phyloP scores from a whole-genome alignment of 2,329 filamentous ascomycete genomes.

The Diaporthe ampelina region DNA sequence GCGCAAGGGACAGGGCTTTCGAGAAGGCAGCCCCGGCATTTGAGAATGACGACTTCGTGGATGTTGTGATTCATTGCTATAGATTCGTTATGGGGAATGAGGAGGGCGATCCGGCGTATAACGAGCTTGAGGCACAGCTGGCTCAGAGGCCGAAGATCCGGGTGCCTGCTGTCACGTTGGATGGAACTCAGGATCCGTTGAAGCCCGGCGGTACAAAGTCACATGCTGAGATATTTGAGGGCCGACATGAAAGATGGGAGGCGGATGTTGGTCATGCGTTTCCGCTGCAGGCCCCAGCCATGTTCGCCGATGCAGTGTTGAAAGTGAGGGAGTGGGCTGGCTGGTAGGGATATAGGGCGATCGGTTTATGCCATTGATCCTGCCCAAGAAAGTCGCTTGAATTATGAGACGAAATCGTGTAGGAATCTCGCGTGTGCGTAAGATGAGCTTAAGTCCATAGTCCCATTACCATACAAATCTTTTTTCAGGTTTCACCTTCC shows the following conservation, averaged over 20 bases:
- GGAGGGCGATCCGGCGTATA: not conserved
- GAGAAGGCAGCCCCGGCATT: not conserved
- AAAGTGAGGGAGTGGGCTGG: conserved; percentile 3
- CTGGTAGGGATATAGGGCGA: too few relatives aligned
- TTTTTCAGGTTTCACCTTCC: too few relatives aligned
- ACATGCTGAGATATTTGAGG: conserved; percentile 6
- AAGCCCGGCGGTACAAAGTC: not conserved
- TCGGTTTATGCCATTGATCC: too few relatives aligned
- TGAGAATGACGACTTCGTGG: not conserved
- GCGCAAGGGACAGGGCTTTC: not conserved
- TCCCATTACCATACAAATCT: too few relatives aligned
- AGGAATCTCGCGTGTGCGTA: too few relatives aligned
- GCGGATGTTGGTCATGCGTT: not conserved
- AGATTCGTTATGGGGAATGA: not conserved
- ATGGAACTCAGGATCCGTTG: not conserved
- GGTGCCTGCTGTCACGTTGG: not conserved
- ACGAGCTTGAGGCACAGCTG: not conserved
- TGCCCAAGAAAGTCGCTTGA: too few relatives aligned
- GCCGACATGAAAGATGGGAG: not conserved
- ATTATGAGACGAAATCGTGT: too few relatives aligned
- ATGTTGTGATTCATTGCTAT: not conserved
- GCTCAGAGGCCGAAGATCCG: conserved; percentile 4
- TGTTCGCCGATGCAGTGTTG: conserved; percentile 2
- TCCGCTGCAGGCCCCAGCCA: not conserved
- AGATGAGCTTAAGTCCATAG: too few relatives aligned